Conservation (phyloP, 2,329 filamentous ascomycete genomes). For the Parafenestella ontariensis region DNA sequence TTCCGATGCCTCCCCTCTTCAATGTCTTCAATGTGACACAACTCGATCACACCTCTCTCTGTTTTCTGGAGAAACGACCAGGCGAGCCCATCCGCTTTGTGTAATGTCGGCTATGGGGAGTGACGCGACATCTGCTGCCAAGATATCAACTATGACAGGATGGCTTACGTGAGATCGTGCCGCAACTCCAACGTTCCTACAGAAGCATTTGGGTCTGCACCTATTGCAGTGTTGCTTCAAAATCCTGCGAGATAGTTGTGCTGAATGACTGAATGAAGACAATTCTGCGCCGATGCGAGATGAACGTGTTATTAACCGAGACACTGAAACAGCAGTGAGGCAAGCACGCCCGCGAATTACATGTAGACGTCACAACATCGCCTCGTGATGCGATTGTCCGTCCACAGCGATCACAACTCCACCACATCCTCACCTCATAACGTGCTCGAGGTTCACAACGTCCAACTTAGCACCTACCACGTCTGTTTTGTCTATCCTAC, state of each 20-base stretch:
- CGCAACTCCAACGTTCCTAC: neutral
- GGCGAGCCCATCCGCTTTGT: slow-evolving; percentile 1
- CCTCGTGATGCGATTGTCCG: slow-evolving; percentile 13
- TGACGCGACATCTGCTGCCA: neutral
- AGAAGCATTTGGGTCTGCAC: neutral
- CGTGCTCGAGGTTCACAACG: neutral
- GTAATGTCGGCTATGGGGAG: slow-evolving; percentile 1
- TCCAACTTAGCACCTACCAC: neutral
- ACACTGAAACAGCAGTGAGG: slow-evolving; percentile 41
- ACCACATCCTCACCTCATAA: neutral
- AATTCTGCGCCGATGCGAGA: neutral
- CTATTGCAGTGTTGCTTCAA: neutral
- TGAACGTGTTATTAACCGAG: slow-evolving; percentile 9
- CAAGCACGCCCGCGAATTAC: slow-evolving; percentile 13
- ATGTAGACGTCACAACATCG: slow-evolving; percentile 33
- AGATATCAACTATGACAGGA: neutral
- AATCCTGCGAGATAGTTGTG: too few species aligned
- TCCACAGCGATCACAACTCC: slow-evolving; percentile 9
- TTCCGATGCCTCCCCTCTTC: slow-evolving; percentile 3
- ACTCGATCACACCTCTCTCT: neutral
- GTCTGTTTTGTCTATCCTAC: neutral
- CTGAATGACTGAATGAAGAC: neutral
- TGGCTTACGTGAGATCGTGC: neutral
- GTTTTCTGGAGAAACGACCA: slow-evolving; percentile 1
- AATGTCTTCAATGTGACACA: slow-evolving; percentile 11